phyloP scores from a whole-genome alignment of 179 eudicot genomes.

The Sideroxylon spinosum region DNA sequence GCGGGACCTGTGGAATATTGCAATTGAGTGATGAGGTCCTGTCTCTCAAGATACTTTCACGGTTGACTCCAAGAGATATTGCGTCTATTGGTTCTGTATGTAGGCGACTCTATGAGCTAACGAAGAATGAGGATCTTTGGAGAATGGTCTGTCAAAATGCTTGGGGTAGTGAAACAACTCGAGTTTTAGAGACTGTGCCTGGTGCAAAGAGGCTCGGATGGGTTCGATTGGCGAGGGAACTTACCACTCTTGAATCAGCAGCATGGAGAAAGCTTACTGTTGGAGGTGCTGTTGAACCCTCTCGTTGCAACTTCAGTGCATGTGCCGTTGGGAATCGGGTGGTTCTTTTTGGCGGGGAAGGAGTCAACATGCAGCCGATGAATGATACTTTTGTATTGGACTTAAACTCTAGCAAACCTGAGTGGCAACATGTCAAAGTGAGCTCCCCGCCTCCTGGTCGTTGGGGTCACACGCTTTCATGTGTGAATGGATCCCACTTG shows the following conservation, averaged over 20 bases:
- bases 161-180: conserved; percentile 87
- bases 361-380: conserved; percentile 94
- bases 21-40: conserved; percentile 80
- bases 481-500: conserved; percentile 73
- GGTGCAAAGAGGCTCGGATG: conserved; percentile 84
- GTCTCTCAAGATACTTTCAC: conserved; percentile 59
- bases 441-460: conserved; percentile 94
- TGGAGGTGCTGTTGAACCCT: conserved; percentile 83
- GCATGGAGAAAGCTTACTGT: conserved; percentile 83
- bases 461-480: conserved; percentile 93
- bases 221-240: conserved; percentile 81
- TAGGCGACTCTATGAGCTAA: conserved; percentile 52
- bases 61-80: conserved; percentile 73
- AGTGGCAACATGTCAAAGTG: conserved; percentile 80
- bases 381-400: conserved; percentile 88
- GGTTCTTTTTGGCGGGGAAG: conserved; percentile 85
- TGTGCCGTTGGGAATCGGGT: conserved; percentile 91
- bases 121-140: conserved; percentile 84
- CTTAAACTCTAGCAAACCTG: conserved; percentile 60
- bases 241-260: conserved; percentile 90
- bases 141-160: conserved; percentile 89
- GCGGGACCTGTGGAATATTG: conserved; percentile 59
- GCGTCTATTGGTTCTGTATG: conserved; percentile 82
- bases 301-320: conserved; percentile 92
- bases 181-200: conserved; percentile 74